Base-by-base conservation (phyloP, 2,329 filamentous ascomycete species). In the Fusarium stilboides region DNA sequence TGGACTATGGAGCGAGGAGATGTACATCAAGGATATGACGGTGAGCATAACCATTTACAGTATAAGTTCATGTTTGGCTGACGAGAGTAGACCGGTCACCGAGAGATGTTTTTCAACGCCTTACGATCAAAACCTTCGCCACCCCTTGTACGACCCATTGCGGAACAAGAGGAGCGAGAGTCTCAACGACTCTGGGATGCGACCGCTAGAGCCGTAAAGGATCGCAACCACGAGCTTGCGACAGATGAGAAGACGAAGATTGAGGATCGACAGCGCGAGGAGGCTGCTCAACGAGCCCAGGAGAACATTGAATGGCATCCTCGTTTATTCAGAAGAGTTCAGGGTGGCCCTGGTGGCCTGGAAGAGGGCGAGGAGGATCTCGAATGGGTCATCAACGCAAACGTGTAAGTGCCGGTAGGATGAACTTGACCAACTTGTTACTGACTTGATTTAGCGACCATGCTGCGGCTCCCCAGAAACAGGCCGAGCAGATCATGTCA, bases 211-310 rank as follows among this genome's bases (percentile, higher is more conserved):
- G 96, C 95, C 1, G 91, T 99, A 65, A 92, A 91, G 76, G 90
- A 92, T 49, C 89, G 91, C 61, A 94, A 99, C 74, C 96, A 99
- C 75, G 92, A 93, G 71, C 81, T 91, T 10, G 96, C 96, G 6
- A 99, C 96, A 1, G 92, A 96, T 68, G 95, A 98, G 77, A 99
- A 99, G 83, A 94, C 93, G n/a, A 92, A 92, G 78, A 93, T 99
- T 62, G 96, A 99, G 78, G 95, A 98, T 74, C 90, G 88, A 76
- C 96, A 99, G 80, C 88, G 96, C 75, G 91, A 94, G 68, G 95
- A 98, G 76, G 94, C 96, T 3, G 91, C 94, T 19, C 89, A 89
- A 75, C 87, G 96, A 74, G 88, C 88, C 33, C 91, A 94, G 47
- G 90, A 94, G 13, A 91, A 91, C 14, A 83, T 94, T 9, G 93